Conservation (phyloP, 2,329 filamentous ascomycete genomes). For the Fusarium sp. region DNA sequence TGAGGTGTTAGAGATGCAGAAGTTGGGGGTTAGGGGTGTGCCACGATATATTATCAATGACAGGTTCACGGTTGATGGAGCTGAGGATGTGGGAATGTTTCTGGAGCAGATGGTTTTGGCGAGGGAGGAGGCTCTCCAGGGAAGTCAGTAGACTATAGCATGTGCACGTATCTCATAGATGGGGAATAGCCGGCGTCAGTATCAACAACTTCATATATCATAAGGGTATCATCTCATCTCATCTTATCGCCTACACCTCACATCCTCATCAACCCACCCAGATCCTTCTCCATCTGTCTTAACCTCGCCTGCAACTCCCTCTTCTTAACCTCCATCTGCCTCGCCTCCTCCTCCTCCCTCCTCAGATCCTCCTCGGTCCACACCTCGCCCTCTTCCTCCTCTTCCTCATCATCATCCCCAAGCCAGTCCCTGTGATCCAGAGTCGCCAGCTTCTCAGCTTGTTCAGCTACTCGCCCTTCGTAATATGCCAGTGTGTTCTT, state of each 20-base stretch:
- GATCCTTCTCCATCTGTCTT: slow-evolving; percentile 66
- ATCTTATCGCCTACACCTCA: slow-evolving; percentile 45
- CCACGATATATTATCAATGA: slow-evolving; percentile 81
- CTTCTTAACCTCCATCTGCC: slow-evolving; percentile 68
- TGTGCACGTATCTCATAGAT: not conserved
- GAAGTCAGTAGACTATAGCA: not conserved
- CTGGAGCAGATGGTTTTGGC: slow-evolving; percentile 71
- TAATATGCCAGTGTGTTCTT: slow-evolving; percentile 82
- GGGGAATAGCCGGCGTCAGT: not conserved
- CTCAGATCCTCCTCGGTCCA: slow-evolving; percentile 77
- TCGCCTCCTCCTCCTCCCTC: slow-evolving; percentile 75
- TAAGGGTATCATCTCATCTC: slow-evolving; percentile 30
- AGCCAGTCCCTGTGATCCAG: slow-evolving; percentile 74
- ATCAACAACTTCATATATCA: slow-evolving; percentile 17
- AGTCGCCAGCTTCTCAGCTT: slow-evolving; percentile 77
- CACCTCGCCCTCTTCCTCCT: slow-evolving; percentile 61
- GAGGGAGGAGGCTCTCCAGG: slow-evolving; percentile 45
- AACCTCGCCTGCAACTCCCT: slow-evolving; percentile 66
- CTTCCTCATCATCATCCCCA: slow-evolving; percentile 65
- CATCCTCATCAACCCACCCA: slow-evolving; percentile 66
- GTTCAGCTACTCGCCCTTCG: slow-evolving; percentile 82
- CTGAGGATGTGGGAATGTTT: slow-evolving; percentile 77
- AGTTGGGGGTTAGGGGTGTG: slow-evolving; percentile 71
- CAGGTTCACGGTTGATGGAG: slow-evolving; percentile 75
- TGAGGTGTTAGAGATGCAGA: slow-evolving; percentile 65